Percentiles rank a stretch among this genome's conserved stretches.
Evolutionary conservation across 768 basidiomycete genomes (phyloP).

Genomic region (Multifurca ochricompacta): DNA sequence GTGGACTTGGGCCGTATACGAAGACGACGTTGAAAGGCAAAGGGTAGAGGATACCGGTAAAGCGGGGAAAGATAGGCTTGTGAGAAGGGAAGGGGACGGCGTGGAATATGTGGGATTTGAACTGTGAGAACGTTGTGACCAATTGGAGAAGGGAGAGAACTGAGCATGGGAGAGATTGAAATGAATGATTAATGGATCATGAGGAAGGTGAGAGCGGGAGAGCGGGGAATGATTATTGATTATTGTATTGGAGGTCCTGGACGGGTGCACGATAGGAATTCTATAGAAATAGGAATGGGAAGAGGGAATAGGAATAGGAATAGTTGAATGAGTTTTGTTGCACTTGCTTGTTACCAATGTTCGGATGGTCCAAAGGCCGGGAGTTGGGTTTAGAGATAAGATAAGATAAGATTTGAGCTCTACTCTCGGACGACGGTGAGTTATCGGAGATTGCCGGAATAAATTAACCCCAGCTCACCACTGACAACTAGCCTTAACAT

Average conservation of each 20-base stretch:
- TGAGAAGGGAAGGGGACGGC: not conserved
- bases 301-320: not conserved
- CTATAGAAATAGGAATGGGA: not conserved
- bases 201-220: no score
- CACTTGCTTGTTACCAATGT: no score
- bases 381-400: constrained; percentile 5
- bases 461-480: no score
- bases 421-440: no score
- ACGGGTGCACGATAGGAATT: no score
- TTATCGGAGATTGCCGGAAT: constrained; percentile 5
- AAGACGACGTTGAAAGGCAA: no score
- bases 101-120: not conserved
- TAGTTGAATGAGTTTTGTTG: no score
- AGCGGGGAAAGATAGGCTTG: not conserved
- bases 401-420: not conserved
- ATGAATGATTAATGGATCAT: no score
- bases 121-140: not conserved
- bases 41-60: not conserved
- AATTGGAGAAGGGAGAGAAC: not conserved
- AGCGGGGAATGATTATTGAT: no score
- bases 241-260: no score
- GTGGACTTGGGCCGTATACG: no score
- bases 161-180: not conserved
- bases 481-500: not conserved
- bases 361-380: constrained; percentile 9